Conservation (phyloP, 176 grass and related monocot genomes). For the Juncus inflexus region DNA sequence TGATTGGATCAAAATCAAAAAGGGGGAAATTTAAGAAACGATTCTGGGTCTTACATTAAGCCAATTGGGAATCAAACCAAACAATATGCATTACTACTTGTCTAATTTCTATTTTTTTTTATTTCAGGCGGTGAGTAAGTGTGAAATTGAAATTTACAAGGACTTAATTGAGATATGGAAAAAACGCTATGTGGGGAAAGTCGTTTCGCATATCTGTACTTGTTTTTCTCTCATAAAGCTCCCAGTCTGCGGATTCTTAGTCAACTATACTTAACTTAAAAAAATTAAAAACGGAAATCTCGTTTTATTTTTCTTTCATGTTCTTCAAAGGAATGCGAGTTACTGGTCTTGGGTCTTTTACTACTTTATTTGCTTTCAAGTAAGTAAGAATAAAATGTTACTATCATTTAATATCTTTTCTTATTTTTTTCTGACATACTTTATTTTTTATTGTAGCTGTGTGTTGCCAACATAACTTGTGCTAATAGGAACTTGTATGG, state of each 20-base stretch:
- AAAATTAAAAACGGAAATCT: too few relatives aligned
- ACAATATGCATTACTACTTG: too few relatives aligned
- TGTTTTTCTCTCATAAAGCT: constrained; percentile 55
- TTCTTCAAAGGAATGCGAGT: constrained; percentile 42
- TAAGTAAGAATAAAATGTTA: constrained; percentile 25
- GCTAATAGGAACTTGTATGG: constrained; percentile 25
- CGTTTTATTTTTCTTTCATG: constrained; percentile 37
- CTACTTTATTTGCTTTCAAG: constrained; percentile 54
- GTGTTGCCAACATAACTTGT: constrained; percentile 32
- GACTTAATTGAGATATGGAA: constrained; percentile 67
- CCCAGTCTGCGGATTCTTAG: constrained; percentile 52
- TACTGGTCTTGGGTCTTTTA: constrained; percentile 36
- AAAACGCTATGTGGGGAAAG: constrained; percentile 41
- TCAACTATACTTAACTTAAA: constrained; percentile 69
- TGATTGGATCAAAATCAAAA: too few relatives aligned
- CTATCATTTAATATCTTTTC: constrained; percentile 10
- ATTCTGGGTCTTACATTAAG: too few relatives aligned
- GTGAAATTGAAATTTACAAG: constrained; percentile 41
- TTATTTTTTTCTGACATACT: constrained; percentile 17
- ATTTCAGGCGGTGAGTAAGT: constrained; percentile 38
- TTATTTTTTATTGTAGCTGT: constrained; percentile 25
- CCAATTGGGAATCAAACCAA: too few relatives aligned
- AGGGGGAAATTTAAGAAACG: too few relatives aligned
- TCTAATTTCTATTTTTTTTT: neutral
- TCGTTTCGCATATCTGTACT: constrained; percentile 33